Evolutionary conservation across 2,329 filamentous ascomycete species (phyloP).

Genomic region (Colletotrichum neosansevieriae): DNA sequence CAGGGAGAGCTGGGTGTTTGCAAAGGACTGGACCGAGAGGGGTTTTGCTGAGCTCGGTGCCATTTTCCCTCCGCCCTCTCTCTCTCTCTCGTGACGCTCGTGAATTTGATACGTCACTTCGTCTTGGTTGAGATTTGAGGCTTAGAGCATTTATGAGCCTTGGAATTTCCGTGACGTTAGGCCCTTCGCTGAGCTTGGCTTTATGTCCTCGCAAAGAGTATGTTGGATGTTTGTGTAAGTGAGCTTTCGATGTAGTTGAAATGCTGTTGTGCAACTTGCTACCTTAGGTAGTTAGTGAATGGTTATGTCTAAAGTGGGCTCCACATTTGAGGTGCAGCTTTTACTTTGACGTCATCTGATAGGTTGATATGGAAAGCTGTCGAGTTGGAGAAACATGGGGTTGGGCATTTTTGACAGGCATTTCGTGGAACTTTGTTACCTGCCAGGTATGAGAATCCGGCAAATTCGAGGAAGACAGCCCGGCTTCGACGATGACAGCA

Average conservation of each 20-base stretch:
- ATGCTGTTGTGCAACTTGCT: constrained; percentile 15
- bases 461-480: no score
- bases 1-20: constrained; percentile 76
- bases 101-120: no score
- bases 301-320: constrained; percentile 1
- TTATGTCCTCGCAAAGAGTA: not conserved
- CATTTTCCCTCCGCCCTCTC: constrained; percentile 46
- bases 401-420: no score
- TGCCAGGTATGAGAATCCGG: no score
- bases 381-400: not conserved
- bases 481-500: no score
- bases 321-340: constrained; percentile 22
- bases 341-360: constrained; percentile 37
- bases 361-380: constrained; percentile 13
- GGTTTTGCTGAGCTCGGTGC: constrained; percentile 50
- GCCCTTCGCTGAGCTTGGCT: no score
- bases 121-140: no score
- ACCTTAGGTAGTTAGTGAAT: no score
- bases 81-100: no score
- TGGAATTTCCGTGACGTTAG: no score
- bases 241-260: constrained; percentile 11
- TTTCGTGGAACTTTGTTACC: no score
- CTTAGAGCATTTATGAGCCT: not conserved
- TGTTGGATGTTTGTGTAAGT: constrained; percentile 1
- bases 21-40: constrained; percentile 77